A percentile compares a stretch with the other conserved stretches of the same genome.
phyloP scores from a whole-genome alignment of 208 protist species.

The Trypanosoma lewisi region DNA sequence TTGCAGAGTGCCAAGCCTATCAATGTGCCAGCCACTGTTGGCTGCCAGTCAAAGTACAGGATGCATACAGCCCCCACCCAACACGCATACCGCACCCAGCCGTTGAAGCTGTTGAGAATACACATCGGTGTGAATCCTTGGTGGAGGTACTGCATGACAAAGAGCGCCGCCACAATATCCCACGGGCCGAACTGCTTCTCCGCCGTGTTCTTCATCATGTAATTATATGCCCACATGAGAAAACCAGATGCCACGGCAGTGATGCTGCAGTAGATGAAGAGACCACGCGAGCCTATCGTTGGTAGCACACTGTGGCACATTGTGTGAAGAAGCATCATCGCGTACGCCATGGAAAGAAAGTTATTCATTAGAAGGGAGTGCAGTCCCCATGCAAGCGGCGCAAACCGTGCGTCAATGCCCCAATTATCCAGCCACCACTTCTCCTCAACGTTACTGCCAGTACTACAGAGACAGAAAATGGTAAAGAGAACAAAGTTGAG shows the following conservation, averaged over 20 bases:
- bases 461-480: conserved; percentile 88
- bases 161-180: conserved; percentile 78
- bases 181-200: conserved; percentile 92
- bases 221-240: conserved; percentile 69
- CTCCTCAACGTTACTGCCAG: conserved; percentile 78
- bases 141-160: conserved; percentile 83
- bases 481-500: conserved; percentile 89
- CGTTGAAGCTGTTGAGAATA: conserved; percentile 83
- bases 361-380: conserved; percentile 89
- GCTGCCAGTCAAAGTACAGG: conserved; percentile 91
- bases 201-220: conserved; percentile 31
- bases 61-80: conserved; percentile 86
- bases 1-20: conserved; percentile 74
- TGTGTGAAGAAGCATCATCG: conserved; percentile 89
- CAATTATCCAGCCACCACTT: conserved; percentile 82
- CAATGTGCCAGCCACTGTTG: conserved; percentile 65
- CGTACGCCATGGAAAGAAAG: conserved; percentile 87
- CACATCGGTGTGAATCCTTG: conserved; percentile 63
- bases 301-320: conserved; percentile 77
- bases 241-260: conserved; percentile 77
- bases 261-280: conserved; percentile 55
- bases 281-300: conserved; percentile 57
- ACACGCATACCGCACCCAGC: conserved; percentile 86
- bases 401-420: conserved; percentile 69
- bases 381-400: conserved; percentile 72